phyloP scores from a whole-genome alignment of 495 filamentous ascomycete genomes.

The Lepidopterella palustris region DNA sequence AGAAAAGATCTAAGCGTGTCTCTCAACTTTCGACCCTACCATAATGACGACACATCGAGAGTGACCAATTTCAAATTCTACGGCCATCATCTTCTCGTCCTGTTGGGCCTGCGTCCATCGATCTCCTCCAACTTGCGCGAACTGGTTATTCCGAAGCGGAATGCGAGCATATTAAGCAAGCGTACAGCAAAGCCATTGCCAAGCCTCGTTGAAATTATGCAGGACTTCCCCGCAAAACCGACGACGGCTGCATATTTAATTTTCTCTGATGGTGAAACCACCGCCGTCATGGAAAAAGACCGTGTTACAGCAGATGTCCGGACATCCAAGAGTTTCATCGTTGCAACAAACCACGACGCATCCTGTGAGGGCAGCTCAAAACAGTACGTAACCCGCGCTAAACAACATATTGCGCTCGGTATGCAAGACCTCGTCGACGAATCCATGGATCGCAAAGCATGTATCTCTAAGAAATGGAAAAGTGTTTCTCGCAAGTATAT shows the following conservation, averaged over 20 bases:
- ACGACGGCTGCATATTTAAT: conserved; percentile 56
- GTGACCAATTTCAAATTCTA: conserved; percentile 41
- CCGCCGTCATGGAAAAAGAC: conserved; percentile 54
- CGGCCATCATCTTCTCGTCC: conserved; percentile 47
- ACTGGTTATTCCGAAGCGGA: conserved; percentile 36
- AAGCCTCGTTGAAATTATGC: conserved; percentile 22
- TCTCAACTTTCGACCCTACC: conserved; percentile 58
- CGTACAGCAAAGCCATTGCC: conserved; percentile 3
- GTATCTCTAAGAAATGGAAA: conserved; percentile 18
- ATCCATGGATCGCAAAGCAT: conserved; percentile 16
- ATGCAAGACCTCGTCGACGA: conserved; percentile 26
- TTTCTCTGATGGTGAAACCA: conserved; percentile 44
- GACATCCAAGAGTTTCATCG: conserved; percentile 45
- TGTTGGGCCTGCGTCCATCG: conserved; percentile 51
- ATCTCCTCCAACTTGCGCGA: conserved; percentile 49
- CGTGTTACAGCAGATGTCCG: conserved; percentile 39
- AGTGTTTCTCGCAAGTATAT: background rate
- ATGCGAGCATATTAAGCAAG: conserved; percentile 19
- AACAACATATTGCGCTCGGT: conserved; percentile 15
- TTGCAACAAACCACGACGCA: conserved; percentile 52
- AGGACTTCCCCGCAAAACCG: conserved; percentile 32
- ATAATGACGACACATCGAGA: conserved; percentile 39
- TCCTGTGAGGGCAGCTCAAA: conserved; percentile 17
- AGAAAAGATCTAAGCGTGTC: conserved; percentile 49
- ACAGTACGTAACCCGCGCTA: conserved; percentile 21